Evolutionary conservation across 2,329 filamentous ascomycete genomes (phyloP), one percentile per base, ranked within the genome.

Genomic region (Cryphonectria naterciae): DNA sequence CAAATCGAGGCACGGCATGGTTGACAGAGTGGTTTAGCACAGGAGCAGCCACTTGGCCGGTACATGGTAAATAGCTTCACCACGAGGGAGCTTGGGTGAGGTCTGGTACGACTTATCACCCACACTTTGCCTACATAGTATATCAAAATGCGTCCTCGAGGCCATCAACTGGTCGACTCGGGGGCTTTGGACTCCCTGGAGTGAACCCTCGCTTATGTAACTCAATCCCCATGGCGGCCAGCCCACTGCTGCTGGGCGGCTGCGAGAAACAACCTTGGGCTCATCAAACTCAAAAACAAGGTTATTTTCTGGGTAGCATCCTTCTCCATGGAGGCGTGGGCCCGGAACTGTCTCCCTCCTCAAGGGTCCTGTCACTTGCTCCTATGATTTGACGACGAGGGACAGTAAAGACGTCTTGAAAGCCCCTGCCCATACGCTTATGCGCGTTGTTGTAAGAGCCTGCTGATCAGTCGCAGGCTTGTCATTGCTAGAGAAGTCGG

Each of bases 311-410:
- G 17, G 64, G 64, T 68, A 28, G 65, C 65, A 62, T 37, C 56
- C 1, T n/a, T 39, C 37, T 15, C 49, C 46, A 46, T 56, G 68
- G 65, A 28, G 39, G 46, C 28, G 49, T 68, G 65, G 39, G 63
- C 41, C 65, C 69, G 69, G 69, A 68, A 68, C 43, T 46, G 56
- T 56, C 39, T 37, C 19, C 56, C 49, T 70, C 60, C 69, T 66
- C 60, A 54, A 61, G 60, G 60, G 60, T 46, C 56, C 37, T 66
- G 28, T 32, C 13, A 19, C 25, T 32, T 5, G 32, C 25, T 61
- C 11, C 58, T 35, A 11, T n/a, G 13, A 37, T 39, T 39, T 39
- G 35, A 61, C 7, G 19, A 61, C 35, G 25, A 22, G 10, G 19
- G 58, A 61, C 58, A n/a, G 22, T 61, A 61, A 10, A n/a, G 22